Base-by-base conservation (phyloP, 495 filamentous ascomycete genomes). In the Cercophora scortea region DNA sequence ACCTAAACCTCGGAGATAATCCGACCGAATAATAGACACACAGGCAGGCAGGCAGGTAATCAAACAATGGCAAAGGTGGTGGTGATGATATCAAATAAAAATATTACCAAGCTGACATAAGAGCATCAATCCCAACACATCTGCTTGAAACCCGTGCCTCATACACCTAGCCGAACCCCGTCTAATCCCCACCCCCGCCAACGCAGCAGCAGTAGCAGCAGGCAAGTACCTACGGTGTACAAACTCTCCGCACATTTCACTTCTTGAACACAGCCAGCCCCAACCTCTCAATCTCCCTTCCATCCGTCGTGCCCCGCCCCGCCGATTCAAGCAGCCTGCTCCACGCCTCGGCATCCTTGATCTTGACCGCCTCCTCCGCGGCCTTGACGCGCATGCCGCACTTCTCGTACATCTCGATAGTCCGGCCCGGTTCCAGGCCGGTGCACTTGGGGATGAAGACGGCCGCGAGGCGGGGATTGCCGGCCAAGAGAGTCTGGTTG, bases 371-470 rank as follows among this genome's bases (percentile, higher is more conserved):
- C 71, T 97, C 93, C 69, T 96, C 90, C 13, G 85, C 94, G 10
- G 94, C 93, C 72, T 90, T 89, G 18, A 86, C 81, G 32, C 90
- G 76, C 82, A 94, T 82, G 19, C 90, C 91, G 66, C 94, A 97
- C 70, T 95, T 95, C 57, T 94, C 81, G 80, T 89, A 97, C 93
- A 96, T 96, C 61, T 88, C 84, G 48, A 96, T 82, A 34, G 85
- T 74, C 51, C 90, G 86, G 3, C 73, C 74, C 3, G 65, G 61
- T 45, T 80, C 76, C 9, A 78, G 71, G 17, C 77, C 72, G 8
- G 67, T 70, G 70, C 91, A 95, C 70, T 97, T 98, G 9, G 89
- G 86, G 45, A 97, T 81, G 64, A 96, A 98, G 6, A 78, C 55
- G 2, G 85, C 79, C 7, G 94, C 94, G 4, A 95, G 74, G 50